Evolutionary conservation across 305 asterid genomes (phyloP), one percentile per base, ranked within the genome.

Genomic region (Fraxinus latifolia): DNA sequence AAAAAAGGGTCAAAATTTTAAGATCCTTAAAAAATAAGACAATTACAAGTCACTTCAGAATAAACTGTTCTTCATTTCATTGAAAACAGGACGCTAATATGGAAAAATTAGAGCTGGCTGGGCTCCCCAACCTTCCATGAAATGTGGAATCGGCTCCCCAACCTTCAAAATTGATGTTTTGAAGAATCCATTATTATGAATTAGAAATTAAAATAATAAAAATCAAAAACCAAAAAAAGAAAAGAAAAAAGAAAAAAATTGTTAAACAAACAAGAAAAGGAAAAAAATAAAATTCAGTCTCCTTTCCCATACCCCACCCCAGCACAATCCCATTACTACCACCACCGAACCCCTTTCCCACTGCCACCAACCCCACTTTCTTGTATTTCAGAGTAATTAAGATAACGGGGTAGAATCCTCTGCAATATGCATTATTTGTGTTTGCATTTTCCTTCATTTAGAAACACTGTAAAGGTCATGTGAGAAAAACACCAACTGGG

Each of bases 31-130:
- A 6, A 32, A 47, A 55, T 27, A 5, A 73, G 78, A 39, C 27
- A 42, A 27, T 58, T 60, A 80, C 79, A 77, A 12, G 36, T 58
- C 72, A 81, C 44, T 44, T 23, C 47, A 37, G 7, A 21, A 76
- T 39, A 50, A 72, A 76, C 44, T 72, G 68, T 55, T 76, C 55
- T 39, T 65, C 82, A n/a, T 55, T 32, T 25, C 27, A 31, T 31
- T 31, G 77, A 78, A 25, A 77, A n/a, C 17, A 14, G 21, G 55
- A 80, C 78, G 1, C 34, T 31, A 12, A 68, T 68, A 68, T 67
- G 17, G 17, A 44, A 44, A 44, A 44, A 44, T 44, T 44, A 44
- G 55, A 3, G 5, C n/a, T 3, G 17, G 17, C n/a, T 5, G 17
- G n/a, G 17, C 17, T 42, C 53, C 50, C 53, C 3, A 42, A 42